phyloP scores from a whole-genome alignment of 805 yeast genomes.

The Starmerella stigmatis region DNA sequence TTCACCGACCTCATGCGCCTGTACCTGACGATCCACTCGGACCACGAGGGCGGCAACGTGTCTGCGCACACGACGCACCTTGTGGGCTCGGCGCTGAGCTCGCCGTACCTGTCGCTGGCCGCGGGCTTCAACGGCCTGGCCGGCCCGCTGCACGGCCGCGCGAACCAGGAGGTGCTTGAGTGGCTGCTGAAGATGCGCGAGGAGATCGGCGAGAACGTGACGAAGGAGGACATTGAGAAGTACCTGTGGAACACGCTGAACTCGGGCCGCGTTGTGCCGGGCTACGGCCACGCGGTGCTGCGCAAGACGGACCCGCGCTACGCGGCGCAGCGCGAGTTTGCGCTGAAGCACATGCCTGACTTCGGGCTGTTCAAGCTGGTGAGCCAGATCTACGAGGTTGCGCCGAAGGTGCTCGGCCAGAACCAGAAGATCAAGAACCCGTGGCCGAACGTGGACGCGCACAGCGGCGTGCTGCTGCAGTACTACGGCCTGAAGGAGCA shows the following conservation, averaged over 20 bases:
- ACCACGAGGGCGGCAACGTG: conserved; percentile 86
- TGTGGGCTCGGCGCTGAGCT: conserved; percentile 72
- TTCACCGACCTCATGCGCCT: conserved; percentile 72
- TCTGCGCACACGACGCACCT: conserved; percentile 79
- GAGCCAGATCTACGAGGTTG: conserved; percentile 66
- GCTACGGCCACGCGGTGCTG: conserved; percentile 80
- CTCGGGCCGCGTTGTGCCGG: conserved; percentile 78
- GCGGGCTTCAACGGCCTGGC: conserved; percentile 81
- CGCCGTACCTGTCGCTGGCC: conserved; percentile 66
- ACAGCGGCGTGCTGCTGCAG: conserved; percentile 75
- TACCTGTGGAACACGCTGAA: conserved; percentile 71
- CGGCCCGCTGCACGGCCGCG: conserved; percentile 82
- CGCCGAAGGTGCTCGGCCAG: conserved; percentile 67
- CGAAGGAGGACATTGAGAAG: conserved; percentile 58
- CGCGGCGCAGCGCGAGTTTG: conserved; percentile 77
- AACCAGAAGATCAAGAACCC: conserved; percentile 90
- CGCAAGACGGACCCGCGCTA: conserved; percentile 85
- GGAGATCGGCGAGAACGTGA: conserved; percentile 57
- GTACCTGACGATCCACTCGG: conserved; percentile 72
- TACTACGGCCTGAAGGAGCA: conserved; percentile 77
- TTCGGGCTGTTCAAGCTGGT: conserved; percentile 71
- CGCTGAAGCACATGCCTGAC: conserved; percentile 61
- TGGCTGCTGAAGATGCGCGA: conserved; percentile 61
- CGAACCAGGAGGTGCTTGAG: conserved; percentile 77
- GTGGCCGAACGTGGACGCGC: conserved; percentile 87